Conservation (phyloP, 78 protist species). For the Dictyostelium firmibasis region DNA sequence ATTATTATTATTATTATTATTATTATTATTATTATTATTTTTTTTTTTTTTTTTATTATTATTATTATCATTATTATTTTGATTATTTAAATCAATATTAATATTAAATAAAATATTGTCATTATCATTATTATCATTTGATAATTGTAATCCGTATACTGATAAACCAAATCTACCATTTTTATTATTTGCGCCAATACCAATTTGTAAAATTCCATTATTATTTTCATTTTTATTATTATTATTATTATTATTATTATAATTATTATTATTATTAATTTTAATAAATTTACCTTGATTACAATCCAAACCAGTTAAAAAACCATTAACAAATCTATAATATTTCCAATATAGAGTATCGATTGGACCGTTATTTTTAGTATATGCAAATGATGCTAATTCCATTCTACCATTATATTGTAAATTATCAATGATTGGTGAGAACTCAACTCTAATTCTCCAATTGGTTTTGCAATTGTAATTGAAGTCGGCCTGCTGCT, state of each 20-base stretch:
- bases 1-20: background rate
- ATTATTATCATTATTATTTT: background rate
- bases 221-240: background rate
- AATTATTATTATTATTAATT: background rate
- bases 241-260: too few relatives aligned
- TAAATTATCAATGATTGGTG: background rate
- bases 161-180: constrained; percentile 28
- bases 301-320: background rate
- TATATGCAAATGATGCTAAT: background rate
- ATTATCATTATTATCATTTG: background rate
- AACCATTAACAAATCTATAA: background rate
- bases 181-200: constrained; percentile 40
- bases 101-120: background rate
- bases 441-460: background rate
- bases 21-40: background rate
- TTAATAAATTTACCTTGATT: background rate
- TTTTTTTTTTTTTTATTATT: background rate
- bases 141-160: background rate
- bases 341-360: background rate
- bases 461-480: background rate
- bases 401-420: background rate
- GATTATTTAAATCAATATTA: background rate
- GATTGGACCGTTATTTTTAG: background rate
- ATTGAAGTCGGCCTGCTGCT: background rate
- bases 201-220: constrained; percentile 13